These are phyloP conservation scores for Besnoitia besnoiti DNA, from an alignment of 169 alveolate genomes.

Conservation along the genomic window DNA sequence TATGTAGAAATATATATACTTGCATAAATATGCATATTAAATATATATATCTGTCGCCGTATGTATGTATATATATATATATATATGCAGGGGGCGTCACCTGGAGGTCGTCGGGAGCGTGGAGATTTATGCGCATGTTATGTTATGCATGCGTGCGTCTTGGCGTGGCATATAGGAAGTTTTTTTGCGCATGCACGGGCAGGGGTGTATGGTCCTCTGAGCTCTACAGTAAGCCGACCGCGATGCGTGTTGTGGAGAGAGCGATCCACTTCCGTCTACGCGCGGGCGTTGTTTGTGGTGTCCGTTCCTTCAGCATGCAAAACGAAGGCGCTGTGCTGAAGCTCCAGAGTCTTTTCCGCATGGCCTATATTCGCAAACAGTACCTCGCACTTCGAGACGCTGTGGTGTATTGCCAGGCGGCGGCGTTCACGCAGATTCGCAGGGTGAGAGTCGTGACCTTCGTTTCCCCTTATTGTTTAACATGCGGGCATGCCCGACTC, in stretches of 20 bases:
- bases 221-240: no score
- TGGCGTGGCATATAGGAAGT: no score
- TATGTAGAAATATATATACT: not conserved
- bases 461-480: no score
- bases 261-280: no score
- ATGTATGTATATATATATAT: not conserved
- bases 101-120: not conserved
- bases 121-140: no score
- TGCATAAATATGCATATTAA: not conserved
- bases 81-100: not conserved
- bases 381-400: slow-evolving; percentile 69
- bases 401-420: slow-evolving; percentile 75
- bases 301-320: slow-evolving; percentile 54
- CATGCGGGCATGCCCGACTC: no score
- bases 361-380: slow-evolving; percentile 77
- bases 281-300: not conserved
- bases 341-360: slow-evolving; percentile 79
- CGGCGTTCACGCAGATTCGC: slow-evolving; percentile 75
- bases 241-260: no score
- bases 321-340: slow-evolving; percentile 74
- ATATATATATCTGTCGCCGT: not conserved
- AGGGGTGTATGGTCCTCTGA: no score
- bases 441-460: slow-evolving; percentile 46
- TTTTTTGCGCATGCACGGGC: no score
- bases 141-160: no score